Percentiles rank a stretch among this genome's conserved stretches.
These are phyloP conservation scores for Fusarium sp. DNA, from an alignment of 2,329 filamentous ascomycete species.

Conservation along the genomic window DNA sequence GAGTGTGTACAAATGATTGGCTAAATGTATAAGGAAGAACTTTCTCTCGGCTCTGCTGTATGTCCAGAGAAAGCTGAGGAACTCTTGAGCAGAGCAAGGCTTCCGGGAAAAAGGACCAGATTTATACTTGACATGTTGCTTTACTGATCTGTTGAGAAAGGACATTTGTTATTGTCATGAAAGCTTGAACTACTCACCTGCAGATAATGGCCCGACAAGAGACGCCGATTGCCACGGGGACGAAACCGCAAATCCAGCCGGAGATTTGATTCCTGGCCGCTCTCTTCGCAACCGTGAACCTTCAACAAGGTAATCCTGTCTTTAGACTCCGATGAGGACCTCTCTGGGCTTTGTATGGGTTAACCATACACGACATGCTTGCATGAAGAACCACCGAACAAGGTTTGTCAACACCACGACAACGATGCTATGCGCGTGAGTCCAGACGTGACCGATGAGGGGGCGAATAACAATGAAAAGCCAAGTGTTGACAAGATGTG, in stretches of 20 bases:
- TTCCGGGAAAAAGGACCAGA: conserved; percentile 7
- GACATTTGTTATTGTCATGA: not conserved
- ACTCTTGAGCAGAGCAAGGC: conserved; percentile 1
- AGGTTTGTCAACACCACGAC: conserved; percentile 1
- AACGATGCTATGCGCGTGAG: conserved; percentile 4
- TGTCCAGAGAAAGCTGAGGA: conserved; percentile 21
- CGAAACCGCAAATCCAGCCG: not conserved
- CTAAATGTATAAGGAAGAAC: conserved; percentile 16
- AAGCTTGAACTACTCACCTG: conserved; percentile 9
- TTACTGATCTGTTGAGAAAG: conserved; percentile 6
- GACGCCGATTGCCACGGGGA: conserved; percentile 17
- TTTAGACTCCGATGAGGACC: conserved; percentile 20
- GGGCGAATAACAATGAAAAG: not conserved
- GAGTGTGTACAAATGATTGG: conserved; percentile 19
- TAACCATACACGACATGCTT: conserved; percentile 7
- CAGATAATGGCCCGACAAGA: conserved; percentile 10
- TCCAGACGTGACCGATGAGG: conserved; percentile 1
- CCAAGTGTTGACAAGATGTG: conserved; percentile 35
- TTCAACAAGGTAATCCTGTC: not conserved
- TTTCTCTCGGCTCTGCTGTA: conserved; percentile 5
- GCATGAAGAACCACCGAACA: conserved; percentile 2
- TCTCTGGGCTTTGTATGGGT: conserved; percentile 4
- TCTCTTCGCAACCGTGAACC: conserved; percentile 5
- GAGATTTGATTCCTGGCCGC: not conserved
- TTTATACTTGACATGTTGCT: conserved; percentile 28